Conservation (phyloP, 768 basidiomycete species). For the Suillus tomentosus region DNA sequence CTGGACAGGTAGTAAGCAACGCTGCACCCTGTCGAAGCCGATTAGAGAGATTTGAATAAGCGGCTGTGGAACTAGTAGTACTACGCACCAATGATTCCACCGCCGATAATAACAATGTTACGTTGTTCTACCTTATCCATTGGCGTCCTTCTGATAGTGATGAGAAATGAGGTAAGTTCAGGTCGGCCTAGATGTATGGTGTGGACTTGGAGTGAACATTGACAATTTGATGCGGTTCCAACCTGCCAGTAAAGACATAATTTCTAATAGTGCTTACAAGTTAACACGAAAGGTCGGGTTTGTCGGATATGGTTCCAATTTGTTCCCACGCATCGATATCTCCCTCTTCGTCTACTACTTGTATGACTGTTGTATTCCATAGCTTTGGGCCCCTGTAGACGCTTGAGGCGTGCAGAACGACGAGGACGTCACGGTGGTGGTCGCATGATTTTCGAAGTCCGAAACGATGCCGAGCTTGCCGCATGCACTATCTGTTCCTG, state of each 20-base stretch:
- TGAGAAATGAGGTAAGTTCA: conserved; percentile 2
- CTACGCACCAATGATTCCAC: conserved; percentile 72
- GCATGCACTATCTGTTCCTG: no score
- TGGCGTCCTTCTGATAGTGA: conserved; percentile 13
- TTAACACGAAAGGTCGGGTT: background rate
- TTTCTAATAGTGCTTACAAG: background rate
- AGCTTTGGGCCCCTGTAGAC: no score
- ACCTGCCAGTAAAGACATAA: background rate
- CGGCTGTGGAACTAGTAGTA: background rate
- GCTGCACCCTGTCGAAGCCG: conserved; percentile 42
- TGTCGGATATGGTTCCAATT: background rate
- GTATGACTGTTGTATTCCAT: no score
- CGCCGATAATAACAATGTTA: conserved; percentile 77
- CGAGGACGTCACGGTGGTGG: no score
- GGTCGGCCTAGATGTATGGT: background rate
- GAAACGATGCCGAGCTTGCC: no score
- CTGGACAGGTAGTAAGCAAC: conserved; percentile 79
- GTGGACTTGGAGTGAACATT: background rate
- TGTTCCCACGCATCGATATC: background rate
- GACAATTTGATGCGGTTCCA: background rate
- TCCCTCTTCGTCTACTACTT: background rate
- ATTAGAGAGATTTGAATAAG: background rate
- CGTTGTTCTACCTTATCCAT: conserved; percentile 22
- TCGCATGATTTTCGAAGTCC: no score
- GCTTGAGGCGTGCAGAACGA: no score